Percentiles rank a stretch among this genome's conserved stretches.
Conservation (phyloP, 23 red algal genomes). For the Cyanidium caldarium region DNA sequence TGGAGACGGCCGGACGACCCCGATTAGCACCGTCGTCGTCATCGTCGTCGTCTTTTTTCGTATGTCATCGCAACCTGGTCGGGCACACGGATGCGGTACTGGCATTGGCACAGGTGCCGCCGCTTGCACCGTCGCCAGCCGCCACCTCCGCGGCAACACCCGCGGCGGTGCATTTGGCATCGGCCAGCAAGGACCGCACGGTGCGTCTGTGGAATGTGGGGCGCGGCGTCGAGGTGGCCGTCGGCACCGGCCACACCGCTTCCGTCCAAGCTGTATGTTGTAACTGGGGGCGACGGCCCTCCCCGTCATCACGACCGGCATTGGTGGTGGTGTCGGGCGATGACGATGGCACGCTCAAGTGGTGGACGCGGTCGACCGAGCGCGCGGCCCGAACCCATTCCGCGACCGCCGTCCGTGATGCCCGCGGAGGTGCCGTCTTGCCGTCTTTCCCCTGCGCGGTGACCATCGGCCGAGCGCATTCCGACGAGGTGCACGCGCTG, state of each 20-base stretch:
- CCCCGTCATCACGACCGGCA: too few relatives aligned
- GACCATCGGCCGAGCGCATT: not conserved
- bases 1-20: too few relatives aligned
- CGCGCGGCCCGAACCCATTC: not conserved
- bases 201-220: conserved; percentile 5
- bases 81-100: not conserved
- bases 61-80: not conserved
- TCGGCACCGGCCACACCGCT: not conserved
- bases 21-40: not conserved
- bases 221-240: not conserved
- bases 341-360: not conserved
- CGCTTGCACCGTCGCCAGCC: not conserved
- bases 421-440: not conserved
- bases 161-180: not conserved
- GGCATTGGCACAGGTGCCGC: not conserved
- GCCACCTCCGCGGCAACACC: not conserved
- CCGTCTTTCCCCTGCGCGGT: too few relatives aligned
- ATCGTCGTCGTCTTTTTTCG: not conserved
- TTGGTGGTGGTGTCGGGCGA: not conserved
- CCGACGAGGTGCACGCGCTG: not conserved
- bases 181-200: not conserved
- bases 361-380: not conserved
- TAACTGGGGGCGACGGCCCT: not conserved
- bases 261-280: not conserved
- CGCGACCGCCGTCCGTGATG: not conserved